phyloP scores from a whole-genome alignment of 176 grass and related monocot genomes.

The Bonia amplexicaulis region DNA sequence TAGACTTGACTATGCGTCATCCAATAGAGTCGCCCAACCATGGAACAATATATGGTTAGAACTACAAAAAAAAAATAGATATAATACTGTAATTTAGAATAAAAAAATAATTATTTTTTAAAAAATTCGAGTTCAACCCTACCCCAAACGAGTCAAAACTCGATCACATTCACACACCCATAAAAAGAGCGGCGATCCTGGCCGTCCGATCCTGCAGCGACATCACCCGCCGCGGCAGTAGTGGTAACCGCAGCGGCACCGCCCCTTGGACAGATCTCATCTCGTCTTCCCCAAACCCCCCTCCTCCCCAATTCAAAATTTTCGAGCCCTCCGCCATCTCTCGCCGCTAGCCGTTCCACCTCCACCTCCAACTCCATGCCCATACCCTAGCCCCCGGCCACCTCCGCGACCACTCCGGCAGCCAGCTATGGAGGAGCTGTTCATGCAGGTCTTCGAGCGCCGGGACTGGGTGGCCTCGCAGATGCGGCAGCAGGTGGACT shows the following conservation, averaged over 20 bases:
- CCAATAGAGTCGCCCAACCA: too few relatives aligned
- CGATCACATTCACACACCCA: not conserved
- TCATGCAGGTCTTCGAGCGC: slow-evolving; percentile 83
- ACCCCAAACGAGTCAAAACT: not conserved
- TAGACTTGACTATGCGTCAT: too few relatives aligned
- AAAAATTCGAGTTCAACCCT: not conserved
- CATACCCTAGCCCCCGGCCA: slow-evolving; percentile 33
- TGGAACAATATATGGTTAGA: too few relatives aligned
- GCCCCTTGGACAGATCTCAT: not conserved
- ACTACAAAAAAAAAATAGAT: too few relatives aligned
- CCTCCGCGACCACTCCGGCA: not conserved
- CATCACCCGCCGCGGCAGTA: not conserved
- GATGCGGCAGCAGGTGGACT: slow-evolving; percentile 59
- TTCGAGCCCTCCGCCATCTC: slow-evolving; percentile 16
- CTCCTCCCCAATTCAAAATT: slow-evolving; percentile 58
- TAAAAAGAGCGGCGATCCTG: not conserved
- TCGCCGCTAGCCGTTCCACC: slow-evolving; percentile 14
- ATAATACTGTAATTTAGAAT: too few relatives aligned
- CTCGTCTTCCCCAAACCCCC: not conserved
- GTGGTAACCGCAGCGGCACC: not conserved
- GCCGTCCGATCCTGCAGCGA: not conserved
- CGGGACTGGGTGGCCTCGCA: slow-evolving; percentile 44
- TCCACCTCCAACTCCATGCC: slow-evolving; percentile 7
- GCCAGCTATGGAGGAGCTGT: slow-evolving; percentile 68
- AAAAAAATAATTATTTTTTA: too few relatives aligned